These are phyloP conservation scores for Ustilago lituana DNA, from an alignment of 1,284 basidiomycete genomes.

Conservation along the genomic window DNA sequence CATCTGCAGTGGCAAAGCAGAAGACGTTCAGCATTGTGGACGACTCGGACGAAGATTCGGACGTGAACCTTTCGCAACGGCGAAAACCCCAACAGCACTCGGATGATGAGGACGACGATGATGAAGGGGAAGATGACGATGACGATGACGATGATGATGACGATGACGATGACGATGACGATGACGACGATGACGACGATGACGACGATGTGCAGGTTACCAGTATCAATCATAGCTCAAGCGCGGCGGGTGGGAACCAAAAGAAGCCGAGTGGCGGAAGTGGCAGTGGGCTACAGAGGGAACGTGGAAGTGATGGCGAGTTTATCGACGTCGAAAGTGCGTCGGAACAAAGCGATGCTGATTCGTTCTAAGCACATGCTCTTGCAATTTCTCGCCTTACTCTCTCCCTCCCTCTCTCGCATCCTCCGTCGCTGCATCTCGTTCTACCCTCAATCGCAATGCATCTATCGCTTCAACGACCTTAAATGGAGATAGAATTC, in stretches of 20 bases:
- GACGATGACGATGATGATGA: conserved; percentile 30
- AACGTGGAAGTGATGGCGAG: conserved; percentile 45
- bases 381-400: no score
- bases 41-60: conserved; percentile 29
- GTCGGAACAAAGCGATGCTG: conserved; percentile 44
- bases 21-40: conserved; percentile 16
- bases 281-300: conserved; percentile 30
- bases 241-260: conserved; percentile 2
- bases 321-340: conserved; percentile 53
- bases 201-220: conserved; percentile 27
- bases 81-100: conserved; percentile 2
- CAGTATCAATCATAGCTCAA: not conserved
- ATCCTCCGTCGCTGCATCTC: no score
- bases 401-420: no score
- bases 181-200: conserved; percentile 24
- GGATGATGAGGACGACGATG: conserved; percentile 32
- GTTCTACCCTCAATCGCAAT: no score
- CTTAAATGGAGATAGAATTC: not conserved
- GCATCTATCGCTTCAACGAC: no score
- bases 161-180: conserved; percentile 24
- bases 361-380: conserved; percentile 45
- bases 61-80: conserved; percentile 6
- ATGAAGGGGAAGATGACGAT: conserved; percentile 20
- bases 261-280: not conserved
- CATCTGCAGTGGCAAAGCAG: conserved; percentile 7